phyloP scores from a whole-genome alignment of 805 yeast genomes.

The Soucietia sequanensis region DNA sequence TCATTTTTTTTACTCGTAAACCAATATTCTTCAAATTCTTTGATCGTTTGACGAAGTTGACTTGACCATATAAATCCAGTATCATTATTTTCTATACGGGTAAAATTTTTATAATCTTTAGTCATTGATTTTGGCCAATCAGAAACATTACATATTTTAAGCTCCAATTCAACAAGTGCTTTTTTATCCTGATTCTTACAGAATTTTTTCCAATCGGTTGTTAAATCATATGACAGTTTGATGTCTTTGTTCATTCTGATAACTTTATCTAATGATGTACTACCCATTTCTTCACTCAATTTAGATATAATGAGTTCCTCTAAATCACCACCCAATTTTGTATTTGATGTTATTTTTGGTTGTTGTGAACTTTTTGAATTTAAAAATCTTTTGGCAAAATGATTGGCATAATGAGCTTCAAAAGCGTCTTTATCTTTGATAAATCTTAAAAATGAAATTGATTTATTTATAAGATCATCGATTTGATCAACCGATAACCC shows the following conservation, averaged over 20 bases:
- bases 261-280: slow-evolving; percentile 72
- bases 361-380: slow-evolving; percentile 29
- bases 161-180: slow-evolving; percentile 31
- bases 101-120: slow-evolving; percentile 36
- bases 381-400: slow-evolving; percentile 73
- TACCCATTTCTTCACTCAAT: slow-evolving; percentile 74
- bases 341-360: slow-evolving; percentile 21
- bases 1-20: slow-evolving; percentile 36
- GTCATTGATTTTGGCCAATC: slow-evolving; percentile 50
- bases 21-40: slow-evolving; percentile 43
- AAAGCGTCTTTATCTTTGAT: slow-evolving; percentile 82
- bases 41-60: slow-evolving; percentile 34
- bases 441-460: slow-evolving; percentile 63
- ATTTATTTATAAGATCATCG: slow-evolving; percentile 47
- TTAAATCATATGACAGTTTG: slow-evolving; percentile 41
- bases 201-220: slow-evolving; percentile 36
- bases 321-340: slow-evolving; percentile 49
- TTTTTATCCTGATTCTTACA: slow-evolving; percentile 8
- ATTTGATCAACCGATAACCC: slow-evolving; percentile 17
- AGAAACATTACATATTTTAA: slow-evolving; percentile 42
- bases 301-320: slow-evolving; percentile 69
- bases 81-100: slow-evolving; percentile 17
- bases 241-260: slow-evolving; percentile 89
- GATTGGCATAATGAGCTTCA: slow-evolving; percentile 81
- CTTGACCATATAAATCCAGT: slow-evolving; percentile 38